Conservation (phyloP, 345 rosid genomes). For the Bruguiera parviflora region DNA sequence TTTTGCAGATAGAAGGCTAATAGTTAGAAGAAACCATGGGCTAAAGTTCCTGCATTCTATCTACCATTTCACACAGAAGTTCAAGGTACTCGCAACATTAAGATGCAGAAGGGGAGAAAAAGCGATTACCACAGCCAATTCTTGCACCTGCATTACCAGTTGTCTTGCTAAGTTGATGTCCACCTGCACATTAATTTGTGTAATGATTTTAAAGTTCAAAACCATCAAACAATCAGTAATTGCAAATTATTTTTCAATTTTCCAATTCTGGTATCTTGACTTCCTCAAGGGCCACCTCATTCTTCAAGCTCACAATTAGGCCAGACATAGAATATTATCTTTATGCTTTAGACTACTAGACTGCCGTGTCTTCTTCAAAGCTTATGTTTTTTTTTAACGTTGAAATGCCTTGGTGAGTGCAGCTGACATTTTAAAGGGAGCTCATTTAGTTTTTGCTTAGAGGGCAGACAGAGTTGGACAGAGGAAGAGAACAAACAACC, state of each 20-base stretch:
- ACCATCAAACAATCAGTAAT: background rate
- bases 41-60: background rate
- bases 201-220: constrained; percentile 8
- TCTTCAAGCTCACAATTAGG: background rate
- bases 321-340: too few relatives aligned
- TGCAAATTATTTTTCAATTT: background rate
- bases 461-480: too few relatives aligned
- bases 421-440: too few relatives aligned
- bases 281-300: background rate
- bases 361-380: too few relatives aligned
- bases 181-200: constrained; percentile 18
- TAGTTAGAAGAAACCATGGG: background rate
- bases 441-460: too few relatives aligned
- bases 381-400: too few relatives aligned
- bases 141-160: constrained; percentile 87
- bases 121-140: constrained; percentile 72
- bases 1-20: background rate
- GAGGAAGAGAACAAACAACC: too few relatives aligned
- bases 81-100: background rate
- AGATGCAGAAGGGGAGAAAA: background rate
- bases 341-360: too few relatives aligned
- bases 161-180: constrained; percentile 2
- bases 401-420: too few relatives aligned
- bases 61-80: background rate
- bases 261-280: background rate